These are phyloP conservation scores for Cavenderia fasciculata DNA, from an alignment of 78 protist genomes.

Conservation along the genomic window DNA sequence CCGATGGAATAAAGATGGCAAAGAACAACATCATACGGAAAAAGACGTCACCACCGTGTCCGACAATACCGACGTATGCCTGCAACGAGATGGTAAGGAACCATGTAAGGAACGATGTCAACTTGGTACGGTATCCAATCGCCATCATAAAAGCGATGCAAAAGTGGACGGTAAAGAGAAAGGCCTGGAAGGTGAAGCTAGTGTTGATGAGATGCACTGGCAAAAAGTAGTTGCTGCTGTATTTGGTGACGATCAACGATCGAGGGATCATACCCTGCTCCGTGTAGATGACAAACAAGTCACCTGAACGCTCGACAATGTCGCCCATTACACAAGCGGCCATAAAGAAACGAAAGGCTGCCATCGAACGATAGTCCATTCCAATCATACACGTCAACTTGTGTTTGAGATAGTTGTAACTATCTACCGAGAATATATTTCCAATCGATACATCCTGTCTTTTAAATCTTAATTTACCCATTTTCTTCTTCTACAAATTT, in stretches of 20 bases:
- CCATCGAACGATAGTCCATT: constrained; percentile 31
- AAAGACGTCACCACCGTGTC: constrained; percentile 78
- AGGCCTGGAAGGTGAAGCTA: neutral
- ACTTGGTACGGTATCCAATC: constrained; percentile 65
- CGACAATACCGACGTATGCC: constrained; percentile 29
- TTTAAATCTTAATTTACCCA: constrained; percentile 8
- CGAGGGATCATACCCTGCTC: constrained; percentile 54
- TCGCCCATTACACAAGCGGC: constrained; percentile 72
- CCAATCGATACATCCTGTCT: neutral
- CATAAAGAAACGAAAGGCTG: constrained; percentile 26
- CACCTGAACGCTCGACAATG: constrained; percentile 29
- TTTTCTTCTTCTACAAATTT: too few species aligned
- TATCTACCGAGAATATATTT: neutral
- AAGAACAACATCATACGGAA: constrained; percentile 63
- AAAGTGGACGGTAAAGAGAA: constrained; percentile 9
- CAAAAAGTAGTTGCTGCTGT: constrained; percentile 5
- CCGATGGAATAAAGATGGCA: constrained; percentile 49
- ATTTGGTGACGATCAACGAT: neutral
- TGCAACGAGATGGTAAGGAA: constrained; percentile 48
- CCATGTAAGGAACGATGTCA: constrained; percentile 33
- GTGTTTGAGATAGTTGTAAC: neutral
- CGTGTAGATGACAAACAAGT: constrained; percentile 25
- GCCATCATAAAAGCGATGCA: constrained; percentile 40
- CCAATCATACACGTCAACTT: constrained; percentile 26
- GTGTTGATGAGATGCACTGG: constrained; percentile 44